These are phyloP conservation scores for Kwoniella botswanensis DNA, from an alignment of 768 basidiomycete genomes.

Conservation along the genomic window DNA sequence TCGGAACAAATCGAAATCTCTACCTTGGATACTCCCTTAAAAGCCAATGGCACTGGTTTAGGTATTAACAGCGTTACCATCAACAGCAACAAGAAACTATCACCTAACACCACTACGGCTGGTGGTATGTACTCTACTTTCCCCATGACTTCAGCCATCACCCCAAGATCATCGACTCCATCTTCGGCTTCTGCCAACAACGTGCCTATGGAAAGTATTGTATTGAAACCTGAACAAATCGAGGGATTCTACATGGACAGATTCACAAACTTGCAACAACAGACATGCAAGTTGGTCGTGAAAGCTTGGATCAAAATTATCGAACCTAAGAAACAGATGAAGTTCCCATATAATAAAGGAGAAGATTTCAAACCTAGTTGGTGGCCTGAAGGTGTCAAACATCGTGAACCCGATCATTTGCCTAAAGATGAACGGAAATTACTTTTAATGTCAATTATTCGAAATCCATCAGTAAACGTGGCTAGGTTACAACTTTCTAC, in stretches of 20 bases:
- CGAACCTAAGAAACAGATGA: slow-evolving; percentile 60
- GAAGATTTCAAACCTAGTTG: slow-evolving; percentile 58
- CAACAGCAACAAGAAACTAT: slow-evolving; percentile 7
- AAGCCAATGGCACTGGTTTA: slow-evolving; percentile 6
- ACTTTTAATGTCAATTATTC: slow-evolving; percentile 55
- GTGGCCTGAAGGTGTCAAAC: slow-evolving; percentile 59
- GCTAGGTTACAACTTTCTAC: slow-evolving; percentile 56
- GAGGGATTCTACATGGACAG: slow-evolving; percentile 51
- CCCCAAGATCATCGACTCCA: slow-evolving; percentile 31
- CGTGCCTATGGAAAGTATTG: slow-evolving; percentile 35
- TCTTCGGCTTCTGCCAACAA: slow-evolving; percentile 10
- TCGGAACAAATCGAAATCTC: background rate
- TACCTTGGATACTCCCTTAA: slow-evolving; percentile 25
- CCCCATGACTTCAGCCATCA: slow-evolving; percentile 38
- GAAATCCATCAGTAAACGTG: slow-evolving; percentile 47
- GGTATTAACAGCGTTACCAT: slow-evolving; percentile 1
- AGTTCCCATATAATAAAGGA: slow-evolving; percentile 59
- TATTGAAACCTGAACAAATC: slow-evolving; percentile 44
- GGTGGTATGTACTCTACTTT: slow-evolving; percentile 42
- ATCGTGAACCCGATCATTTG: slow-evolving; percentile 60
- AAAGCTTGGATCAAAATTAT: slow-evolving; percentile 61
- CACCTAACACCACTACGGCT: slow-evolving; percentile 3
- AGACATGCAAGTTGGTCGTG: slow-evolving; percentile 58
- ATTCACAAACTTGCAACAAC: slow-evolving; percentile 55
- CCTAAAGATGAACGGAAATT: slow-evolving; percentile 57